Conservation (phyloP, 1,284 basidiomycete species). For the Albatrellus sp. region DNA sequence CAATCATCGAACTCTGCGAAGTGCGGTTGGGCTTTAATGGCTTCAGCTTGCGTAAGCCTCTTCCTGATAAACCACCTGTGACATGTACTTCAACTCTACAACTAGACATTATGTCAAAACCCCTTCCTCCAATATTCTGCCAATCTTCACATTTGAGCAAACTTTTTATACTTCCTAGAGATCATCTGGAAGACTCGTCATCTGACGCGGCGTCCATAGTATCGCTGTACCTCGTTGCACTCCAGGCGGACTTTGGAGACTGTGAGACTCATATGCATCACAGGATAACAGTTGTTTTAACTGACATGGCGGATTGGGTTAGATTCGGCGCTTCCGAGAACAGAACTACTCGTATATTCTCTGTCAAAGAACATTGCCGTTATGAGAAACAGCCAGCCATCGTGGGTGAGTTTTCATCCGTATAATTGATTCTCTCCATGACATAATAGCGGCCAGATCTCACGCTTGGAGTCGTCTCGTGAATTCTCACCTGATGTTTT, state of each 20-base stretch:
- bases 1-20: slow-evolving; percentile 48
- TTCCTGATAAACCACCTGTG: slow-evolving; percentile 2
- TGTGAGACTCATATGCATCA: slow-evolving; percentile 27
- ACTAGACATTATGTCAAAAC: slow-evolving; percentile 29
- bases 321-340: slow-evolving; percentile 18
- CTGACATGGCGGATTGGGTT: background rate
- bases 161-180: slow-evolving; percentile 29
- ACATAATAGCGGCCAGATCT: slow-evolving; percentile 4
- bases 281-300: background rate
- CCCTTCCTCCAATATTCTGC: slow-evolving; percentile 30
- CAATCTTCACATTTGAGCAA: slow-evolving; percentile 26
- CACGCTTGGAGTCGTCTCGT: slow-evolving; percentile 13
- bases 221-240: slow-evolving; percentile 35
- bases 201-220: slow-evolving; percentile 18
- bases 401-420: slow-evolving; percentile 17
- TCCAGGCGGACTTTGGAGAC: slow-evolving; percentile 40
- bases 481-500: background rate
- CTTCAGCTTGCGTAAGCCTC: slow-evolving; percentile 23
- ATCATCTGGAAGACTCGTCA: background rate
- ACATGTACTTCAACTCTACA: slow-evolving; percentile 5
- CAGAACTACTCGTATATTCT: slow-evolving; percentile 16
- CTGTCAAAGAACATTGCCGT: slow-evolving; percentile 9
- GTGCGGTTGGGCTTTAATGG: slow-evolving; percentile 39
- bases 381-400: background rate
- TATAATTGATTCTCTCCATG: slow-evolving; percentile 1